Conservation (phyloP, 2,329 filamentous ascomycete species). For the Pezicula carpinea region DNA sequence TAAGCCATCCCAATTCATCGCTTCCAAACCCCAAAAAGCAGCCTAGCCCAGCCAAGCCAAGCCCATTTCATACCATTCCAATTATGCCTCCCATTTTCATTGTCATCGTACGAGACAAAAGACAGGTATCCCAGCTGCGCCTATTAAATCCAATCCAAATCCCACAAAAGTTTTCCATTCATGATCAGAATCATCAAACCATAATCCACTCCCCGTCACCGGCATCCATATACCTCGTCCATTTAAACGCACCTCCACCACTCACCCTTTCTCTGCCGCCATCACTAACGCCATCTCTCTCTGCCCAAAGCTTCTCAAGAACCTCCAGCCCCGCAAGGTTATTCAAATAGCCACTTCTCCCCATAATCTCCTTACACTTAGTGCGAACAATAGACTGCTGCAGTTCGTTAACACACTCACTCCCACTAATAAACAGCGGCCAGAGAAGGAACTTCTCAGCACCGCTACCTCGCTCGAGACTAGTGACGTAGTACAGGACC, state of each 20-base stretch:
- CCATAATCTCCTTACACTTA: conserved; percentile 81
- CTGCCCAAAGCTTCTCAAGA: conserved; percentile 75
- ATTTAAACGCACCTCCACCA: conserved; percentile 21
- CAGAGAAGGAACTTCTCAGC: conserved; percentile 88
- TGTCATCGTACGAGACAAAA: too few relatives aligned
- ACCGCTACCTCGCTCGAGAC: conserved; percentile 65
- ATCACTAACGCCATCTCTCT: conserved; percentile 8
- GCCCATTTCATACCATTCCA: too few relatives aligned
- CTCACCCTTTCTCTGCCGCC: conserved; percentile 1
- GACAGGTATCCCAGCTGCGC: neutral
- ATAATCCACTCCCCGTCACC: conserved; percentile 63
- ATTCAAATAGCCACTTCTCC: conserved; percentile 88
- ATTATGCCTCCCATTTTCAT: too few relatives aligned
- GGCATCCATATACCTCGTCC: conserved; percentile 26
- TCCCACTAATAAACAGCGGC: conserved; percentile 87
- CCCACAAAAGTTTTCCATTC: neutral
- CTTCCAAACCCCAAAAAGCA: too few relatives aligned
- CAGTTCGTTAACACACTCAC: conserved; percentile 77
- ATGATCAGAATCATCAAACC: conserved; percentile 40
- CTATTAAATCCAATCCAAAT: neutral
- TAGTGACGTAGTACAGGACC: conserved; percentile 77
- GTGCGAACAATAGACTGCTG: conserved; percentile 76
- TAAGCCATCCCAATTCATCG: too few relatives aligned
- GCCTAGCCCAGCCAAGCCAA: too few relatives aligned
- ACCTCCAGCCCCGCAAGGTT: conserved; percentile 83